Conservation (phyloP, 2,329 filamentous ascomycete species). For the Anthostomella pinea region DNA sequence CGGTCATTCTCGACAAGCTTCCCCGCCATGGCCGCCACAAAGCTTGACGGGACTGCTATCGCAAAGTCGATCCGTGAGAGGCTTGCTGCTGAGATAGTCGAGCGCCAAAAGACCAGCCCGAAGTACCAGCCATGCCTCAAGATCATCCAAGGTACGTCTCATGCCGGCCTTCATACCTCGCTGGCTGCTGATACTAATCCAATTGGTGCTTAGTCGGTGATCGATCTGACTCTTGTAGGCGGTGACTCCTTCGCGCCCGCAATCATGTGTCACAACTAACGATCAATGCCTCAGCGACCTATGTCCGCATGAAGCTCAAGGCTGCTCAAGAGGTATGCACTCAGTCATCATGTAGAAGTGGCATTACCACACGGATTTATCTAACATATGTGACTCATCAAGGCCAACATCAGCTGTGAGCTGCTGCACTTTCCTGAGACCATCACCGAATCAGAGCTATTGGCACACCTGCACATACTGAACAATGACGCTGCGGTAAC, state of each 20-base stretch:
- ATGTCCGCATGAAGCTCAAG: constrained; percentile 99
- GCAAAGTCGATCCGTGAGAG: constrained; percentile 86
- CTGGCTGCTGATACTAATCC: constrained; percentile 10
- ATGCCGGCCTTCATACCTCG: constrained; percentile 4
- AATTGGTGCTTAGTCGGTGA: constrained; percentile 66
- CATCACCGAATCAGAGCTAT: constrained; percentile 79
- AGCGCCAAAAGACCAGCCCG: constrained; percentile 78
- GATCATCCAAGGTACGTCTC: constrained; percentile 80
- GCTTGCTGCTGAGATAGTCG: constrained; percentile 74
- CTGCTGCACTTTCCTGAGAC: constrained; percentile 79
- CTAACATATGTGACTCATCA: constrained; percentile 21
- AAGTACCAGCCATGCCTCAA: constrained; percentile 86
- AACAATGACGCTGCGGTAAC: constrained; percentile 87
- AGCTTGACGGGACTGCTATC: constrained; percentile 95
- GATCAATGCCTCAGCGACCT: constrained; percentile 64
- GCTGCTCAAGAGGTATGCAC: constrained; percentile 80
- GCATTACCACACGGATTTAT: constrained; percentile 2
- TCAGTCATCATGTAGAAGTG: constrained; percentile 1
- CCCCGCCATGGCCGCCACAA: constrained; percentile 75
- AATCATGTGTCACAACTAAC: constrained; percentile 27
- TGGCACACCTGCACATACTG: constrained; percentile 74
- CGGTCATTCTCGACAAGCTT: constrained; percentile 46
- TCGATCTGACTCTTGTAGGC: constrained; percentile 84
- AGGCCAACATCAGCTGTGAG: constrained; percentile 89
- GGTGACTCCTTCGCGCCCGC: constrained; percentile 15